Evolutionary conservation across 441 rosid genomes (phyloP).

Genomic region (Syzygium malaccense): DNA sequence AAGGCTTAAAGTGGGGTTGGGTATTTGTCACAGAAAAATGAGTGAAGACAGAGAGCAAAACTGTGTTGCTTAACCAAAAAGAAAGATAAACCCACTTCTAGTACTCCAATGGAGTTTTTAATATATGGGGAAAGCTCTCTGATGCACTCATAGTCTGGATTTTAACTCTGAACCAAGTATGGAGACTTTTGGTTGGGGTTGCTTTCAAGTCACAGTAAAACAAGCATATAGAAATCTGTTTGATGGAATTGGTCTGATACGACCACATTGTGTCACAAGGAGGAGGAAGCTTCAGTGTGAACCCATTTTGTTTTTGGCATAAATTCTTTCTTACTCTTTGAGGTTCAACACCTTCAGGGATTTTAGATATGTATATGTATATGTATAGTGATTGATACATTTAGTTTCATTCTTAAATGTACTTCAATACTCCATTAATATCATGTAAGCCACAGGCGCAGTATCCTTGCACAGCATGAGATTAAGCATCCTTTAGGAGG

Average conservation of each 20-base stretch:
- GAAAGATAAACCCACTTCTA: neutral
- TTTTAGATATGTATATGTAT: neutral
- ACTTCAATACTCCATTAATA: neutral
- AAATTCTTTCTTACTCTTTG: neutral
- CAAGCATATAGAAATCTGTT: neutral
- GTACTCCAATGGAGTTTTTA: neutral
- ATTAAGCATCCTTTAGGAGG: too few species aligned
- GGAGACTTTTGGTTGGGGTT: neutral
- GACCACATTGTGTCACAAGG: neutral
- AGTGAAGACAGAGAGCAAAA: neutral
- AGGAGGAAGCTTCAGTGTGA: neutral
- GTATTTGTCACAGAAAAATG: neutral
- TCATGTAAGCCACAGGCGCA: neutral
- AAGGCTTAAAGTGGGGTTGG: neutral
- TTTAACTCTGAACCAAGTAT: neutral
- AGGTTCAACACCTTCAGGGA: neutral
- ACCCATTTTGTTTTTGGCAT: neutral
- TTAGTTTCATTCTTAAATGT: neutral
- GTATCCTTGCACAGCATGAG: too few species aligned
- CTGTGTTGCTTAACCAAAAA: neutral
- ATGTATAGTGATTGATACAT: neutral
- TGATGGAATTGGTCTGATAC: neutral
- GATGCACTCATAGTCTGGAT: neutral
- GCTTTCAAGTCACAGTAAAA: neutral
- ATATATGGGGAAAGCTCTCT: neutral